Percentiles rank a stretch among this genome's conserved stretches.
phyloP scores from a whole-genome alignment of 345 rosid species.

The Geranium brycei region DNA sequence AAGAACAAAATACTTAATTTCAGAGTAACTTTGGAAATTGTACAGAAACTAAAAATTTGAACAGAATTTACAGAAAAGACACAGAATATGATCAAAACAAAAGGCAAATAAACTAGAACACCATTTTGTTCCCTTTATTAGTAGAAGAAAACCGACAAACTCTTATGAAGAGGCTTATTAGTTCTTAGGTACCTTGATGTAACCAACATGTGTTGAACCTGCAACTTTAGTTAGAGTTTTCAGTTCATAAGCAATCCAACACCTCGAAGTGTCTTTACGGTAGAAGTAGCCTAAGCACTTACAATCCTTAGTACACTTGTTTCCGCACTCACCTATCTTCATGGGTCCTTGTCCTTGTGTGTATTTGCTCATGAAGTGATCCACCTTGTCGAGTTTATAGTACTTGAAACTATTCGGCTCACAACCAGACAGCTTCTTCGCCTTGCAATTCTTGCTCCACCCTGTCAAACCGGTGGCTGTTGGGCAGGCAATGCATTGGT shows the following conservation, averaged over 20 bases:
- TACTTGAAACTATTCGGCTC: slow-evolving; percentile 13
- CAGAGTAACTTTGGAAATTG: too few species aligned
- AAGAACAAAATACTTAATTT: too few species aligned
- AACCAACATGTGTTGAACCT: slow-evolving; percentile 24
- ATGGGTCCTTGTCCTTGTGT: slow-evolving; percentile 23
- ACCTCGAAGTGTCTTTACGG: slow-evolving; percentile 26
- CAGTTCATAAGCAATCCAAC: slow-evolving; percentile 51
- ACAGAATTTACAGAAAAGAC: too few species aligned
- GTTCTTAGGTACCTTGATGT: slow-evolving; percentile 17
- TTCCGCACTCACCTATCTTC: slow-evolving; percentile 32
- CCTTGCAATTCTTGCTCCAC: slow-evolving; percentile 28
- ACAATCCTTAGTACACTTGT: slow-evolving; percentile 40
- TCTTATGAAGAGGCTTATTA: neutral
- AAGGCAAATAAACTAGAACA: neutral
- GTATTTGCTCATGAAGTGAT: slow-evolving; percentile 35
- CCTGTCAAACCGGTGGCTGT: slow-evolving; percentile 22
- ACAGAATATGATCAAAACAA: too few species aligned
- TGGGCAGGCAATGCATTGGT: slow-evolving; percentile 47
- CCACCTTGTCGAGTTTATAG: slow-evolving; percentile 37
- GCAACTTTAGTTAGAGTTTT: slow-evolving; percentile 28
- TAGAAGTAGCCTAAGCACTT: slow-evolving; percentile 19
- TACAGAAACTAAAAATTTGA: too few species aligned
- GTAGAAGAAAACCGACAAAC: neutral
- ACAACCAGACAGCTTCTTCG: slow-evolving; percentile 20
- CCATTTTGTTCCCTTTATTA: too few species aligned